phyloP scores from a whole-genome alignment of 73 alveolate species.

The Durusdinium trenchii region DNA sequence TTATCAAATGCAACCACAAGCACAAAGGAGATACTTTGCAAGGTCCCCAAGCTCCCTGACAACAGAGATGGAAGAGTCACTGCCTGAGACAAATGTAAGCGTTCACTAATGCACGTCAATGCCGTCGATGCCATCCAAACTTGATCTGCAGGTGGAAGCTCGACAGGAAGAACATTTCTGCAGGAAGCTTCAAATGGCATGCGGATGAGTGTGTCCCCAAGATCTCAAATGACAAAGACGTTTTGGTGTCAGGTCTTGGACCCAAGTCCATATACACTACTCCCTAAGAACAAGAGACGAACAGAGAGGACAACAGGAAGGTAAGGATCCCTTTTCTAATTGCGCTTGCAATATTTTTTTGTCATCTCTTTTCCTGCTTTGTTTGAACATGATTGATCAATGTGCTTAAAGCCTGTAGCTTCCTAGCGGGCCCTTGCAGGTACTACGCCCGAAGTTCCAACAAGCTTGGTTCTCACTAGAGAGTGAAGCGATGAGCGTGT shows the following conservation, averaged over 20 bases:
- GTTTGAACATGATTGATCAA: no score
- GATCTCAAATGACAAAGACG: no score
- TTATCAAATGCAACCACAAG: not conserved
- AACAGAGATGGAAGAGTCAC: constrained; percentile 21
- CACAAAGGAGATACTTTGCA: not conserved
- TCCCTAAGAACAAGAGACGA: no score
- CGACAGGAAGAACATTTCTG: constrained; percentile 92
- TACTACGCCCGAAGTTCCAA: constrained; percentile 53
- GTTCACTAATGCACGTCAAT: not conserved
- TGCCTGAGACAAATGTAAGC: not conserved
- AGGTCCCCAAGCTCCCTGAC: constrained; percentile 16
- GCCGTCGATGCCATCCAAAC: not conserved
- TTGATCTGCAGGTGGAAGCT: constrained; percentile 59
- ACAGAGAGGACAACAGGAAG: no score
- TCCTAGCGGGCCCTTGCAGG: not conserved
- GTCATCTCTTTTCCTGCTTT: no score
- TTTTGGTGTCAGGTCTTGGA: no score
- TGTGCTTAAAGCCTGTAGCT: not conserved
- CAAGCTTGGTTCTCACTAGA: constrained; percentile 21
- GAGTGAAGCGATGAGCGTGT: not conserved
- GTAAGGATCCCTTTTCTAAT: no score
- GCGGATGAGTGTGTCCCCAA: constrained; percentile 69
- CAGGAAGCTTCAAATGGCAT: constrained; percentile 95
- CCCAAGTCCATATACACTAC: not conserved
- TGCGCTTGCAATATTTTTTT: no score